Evolutionary conservation across 768 basidiomycete species (phyloP).

Genomic region (Tricholoma sp.): DNA sequence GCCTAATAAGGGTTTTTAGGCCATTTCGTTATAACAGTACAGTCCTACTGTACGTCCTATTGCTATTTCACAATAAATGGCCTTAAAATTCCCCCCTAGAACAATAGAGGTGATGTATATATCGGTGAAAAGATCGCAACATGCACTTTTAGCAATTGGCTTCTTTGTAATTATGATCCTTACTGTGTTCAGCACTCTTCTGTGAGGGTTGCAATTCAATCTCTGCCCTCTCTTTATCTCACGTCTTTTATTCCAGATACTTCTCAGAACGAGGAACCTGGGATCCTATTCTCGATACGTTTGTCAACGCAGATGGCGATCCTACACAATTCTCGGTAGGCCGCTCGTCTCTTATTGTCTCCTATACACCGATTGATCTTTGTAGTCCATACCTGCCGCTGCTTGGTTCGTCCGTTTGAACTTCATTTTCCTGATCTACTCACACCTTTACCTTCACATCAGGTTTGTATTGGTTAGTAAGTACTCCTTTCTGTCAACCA

Average conservation of each 20-base stretch:
- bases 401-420: conserved; percentile 8
- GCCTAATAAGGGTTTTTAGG: conserved; percentile 79
- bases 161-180: conserved; percentile 89
- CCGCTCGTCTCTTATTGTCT: not conserved
- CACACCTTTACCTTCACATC: not conserved
- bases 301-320: conserved; percentile 82
- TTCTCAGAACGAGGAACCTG: conserved; percentile 89
- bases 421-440: too few relatives aligned
- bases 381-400: conserved; percentile 41
- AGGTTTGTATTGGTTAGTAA: conserved; percentile 79
- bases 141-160: conserved; percentile 55
- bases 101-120: conserved; percentile 94
- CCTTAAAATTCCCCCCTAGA: conserved; percentile 30
- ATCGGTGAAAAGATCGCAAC: conserved; percentile 53
- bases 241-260: not conserved
- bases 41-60: conserved; percentile 61
- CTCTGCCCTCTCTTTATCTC: conserved; percentile 33
- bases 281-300: conserved; percentile 75
- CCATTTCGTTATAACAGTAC: conserved; percentile 37
- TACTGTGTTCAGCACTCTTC: conserved; percentile 79
- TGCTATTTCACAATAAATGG: not conserved
- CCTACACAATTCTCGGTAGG: conserved; percentile 72
- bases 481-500: conserved; percentile 24
- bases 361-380: not conserved
- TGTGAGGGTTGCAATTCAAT: conserved; percentile 48